Percentiles rank a stretch among this genome's conserved stretches.
Evolutionary conservation across 2,329 filamentous ascomycete genomes (phyloP).

Genomic region (Cladophialophora chaetospira): DNA sequence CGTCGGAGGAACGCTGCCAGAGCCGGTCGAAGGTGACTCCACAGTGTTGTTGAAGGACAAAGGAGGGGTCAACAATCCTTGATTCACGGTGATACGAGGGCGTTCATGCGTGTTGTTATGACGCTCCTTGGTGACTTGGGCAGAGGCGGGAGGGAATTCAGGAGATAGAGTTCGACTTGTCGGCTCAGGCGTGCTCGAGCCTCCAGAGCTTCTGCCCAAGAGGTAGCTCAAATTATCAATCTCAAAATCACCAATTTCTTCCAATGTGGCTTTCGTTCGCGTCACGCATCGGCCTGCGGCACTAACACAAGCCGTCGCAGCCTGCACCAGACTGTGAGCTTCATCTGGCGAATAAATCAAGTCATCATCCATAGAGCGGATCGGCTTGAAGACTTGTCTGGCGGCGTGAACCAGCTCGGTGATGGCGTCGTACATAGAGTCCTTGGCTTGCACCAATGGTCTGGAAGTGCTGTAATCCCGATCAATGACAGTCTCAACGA

Average conservation of each 20-base stretch:
- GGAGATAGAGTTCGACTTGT: constrained; percentile 13
- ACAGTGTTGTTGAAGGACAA: constrained; percentile 17
- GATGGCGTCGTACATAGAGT: constrained; percentile 77
- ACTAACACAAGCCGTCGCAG: constrained; percentile 84
- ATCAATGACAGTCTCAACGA: constrained; percentile 79
- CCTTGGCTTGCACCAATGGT: constrained; percentile 67
- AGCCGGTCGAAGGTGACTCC: constrained; percentile 18
- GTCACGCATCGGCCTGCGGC: constrained; percentile 89
- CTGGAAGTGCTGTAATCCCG: constrained; percentile 71
- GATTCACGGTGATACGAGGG: constrained; percentile 14
- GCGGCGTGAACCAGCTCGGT: constrained; percentile 79
- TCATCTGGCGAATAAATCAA: constrained; percentile 80
- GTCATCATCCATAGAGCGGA: constrained; percentile 68
- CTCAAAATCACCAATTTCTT: constrained; percentile 88
- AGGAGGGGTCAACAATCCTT: constrained; percentile 21
- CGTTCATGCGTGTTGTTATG: constrained; percentile 2
- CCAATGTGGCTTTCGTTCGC: constrained; percentile 81
- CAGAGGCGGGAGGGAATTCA: constrained; percentile 2
- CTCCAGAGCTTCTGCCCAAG: constrained; percentile 19
- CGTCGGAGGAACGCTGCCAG: constrained; percentile 20
- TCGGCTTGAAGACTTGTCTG: constrained; percentile 72
- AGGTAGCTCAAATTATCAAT: constrained; percentile 23
- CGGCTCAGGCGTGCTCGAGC: constrained; percentile 53
- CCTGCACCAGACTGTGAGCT: constrained; percentile 71
- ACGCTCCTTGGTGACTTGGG: not conserved